These are phyloP conservation scores for Calonectria pauciramosa DNA, from an alignment of 2,329 filamentous ascomycete genomes.

Conservation along the genomic window DNA sequence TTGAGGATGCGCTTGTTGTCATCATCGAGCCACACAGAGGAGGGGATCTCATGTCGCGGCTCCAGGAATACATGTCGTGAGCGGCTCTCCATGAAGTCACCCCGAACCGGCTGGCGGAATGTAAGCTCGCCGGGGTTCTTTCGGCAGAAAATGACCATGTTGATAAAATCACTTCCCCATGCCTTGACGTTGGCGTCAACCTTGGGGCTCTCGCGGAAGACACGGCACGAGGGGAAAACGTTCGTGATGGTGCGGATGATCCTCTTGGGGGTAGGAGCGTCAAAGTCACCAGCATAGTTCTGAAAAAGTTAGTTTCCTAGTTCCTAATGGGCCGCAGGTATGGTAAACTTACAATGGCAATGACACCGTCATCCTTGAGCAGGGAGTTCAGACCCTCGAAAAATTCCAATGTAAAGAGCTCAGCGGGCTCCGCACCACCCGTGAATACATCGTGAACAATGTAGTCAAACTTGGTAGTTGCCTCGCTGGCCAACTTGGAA, in stretches of 20 bases:
- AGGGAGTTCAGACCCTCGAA: conserved; percentile 78
- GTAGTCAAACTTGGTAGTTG: conserved; percentile 79
- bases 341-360: conserved; percentile 81
- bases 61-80: conserved; percentile 78
- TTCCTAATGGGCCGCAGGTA: background rate
- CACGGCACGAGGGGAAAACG: conserved; percentile 90
- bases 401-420: conserved; percentile 91
- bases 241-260: conserved; percentile 85
- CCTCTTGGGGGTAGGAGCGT: conserved; percentile 80
- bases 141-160: conserved; percentile 95
- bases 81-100: conserved; percentile 80
- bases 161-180: conserved; percentile 81
- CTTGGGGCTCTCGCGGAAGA: conserved; percentile 84
- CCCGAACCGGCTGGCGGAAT: conserved; percentile 75
- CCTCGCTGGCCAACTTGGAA: conserved; percentile 56
- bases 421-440: conserved; percentile 90
- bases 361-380: conserved; percentile 82
- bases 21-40: conserved; percentile 60
- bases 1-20: conserved; percentile 68
- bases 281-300: conserved; percentile 96
- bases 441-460: conserved; percentile 99
- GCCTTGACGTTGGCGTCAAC: conserved; percentile 62
- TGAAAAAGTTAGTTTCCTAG: conserved; percentile 52
- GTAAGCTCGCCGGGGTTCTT: conserved; percentile 68
- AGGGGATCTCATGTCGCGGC: conserved; percentile 78